phyloP scores from a whole-genome alignment of 495 filamentous ascomycete species.

The Xylaria sp. region DNA sequence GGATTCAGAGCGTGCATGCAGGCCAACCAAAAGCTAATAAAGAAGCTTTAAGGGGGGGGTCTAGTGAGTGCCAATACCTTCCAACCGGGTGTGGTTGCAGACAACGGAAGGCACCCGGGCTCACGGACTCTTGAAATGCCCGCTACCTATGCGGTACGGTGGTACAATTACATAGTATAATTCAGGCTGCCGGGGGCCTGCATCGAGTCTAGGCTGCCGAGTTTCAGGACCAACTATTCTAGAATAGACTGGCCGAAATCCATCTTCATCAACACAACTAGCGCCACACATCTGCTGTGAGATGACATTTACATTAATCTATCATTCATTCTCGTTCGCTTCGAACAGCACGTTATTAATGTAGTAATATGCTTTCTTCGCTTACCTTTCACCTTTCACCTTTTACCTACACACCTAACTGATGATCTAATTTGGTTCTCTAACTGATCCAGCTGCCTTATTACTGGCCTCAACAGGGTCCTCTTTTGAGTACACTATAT shows the following conservation, averaged over 20 bases:
- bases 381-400: no score
- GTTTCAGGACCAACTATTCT: constrained; percentile 4
- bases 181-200: neutral
- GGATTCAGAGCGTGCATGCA: neutral
- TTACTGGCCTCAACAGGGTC: neutral
- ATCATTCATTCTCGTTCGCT: neutral
- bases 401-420: neutral
- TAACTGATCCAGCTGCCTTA: neutral
- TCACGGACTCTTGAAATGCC: constrained; percentile 7
- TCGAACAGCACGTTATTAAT: neutral
- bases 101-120: neutral
- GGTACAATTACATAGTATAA: neutral
- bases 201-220: neutral
- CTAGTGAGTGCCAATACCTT: neutral
- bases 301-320: neutral
- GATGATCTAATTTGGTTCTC: neutral
- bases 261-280: neutral
- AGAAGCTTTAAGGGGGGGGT: neutral
- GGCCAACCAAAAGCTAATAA: neutral
- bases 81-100: neutral
- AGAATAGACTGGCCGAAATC: neutral
- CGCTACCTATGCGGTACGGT: neutral
- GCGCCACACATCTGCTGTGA: neutral
- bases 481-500: neutral
- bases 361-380: neutral